A percentile compares a stretch with the other conserved stretches of the same genome.
Evolutionary conservation across 2,329 filamentous ascomycete genomes (phyloP).

Genomic region (Phyllosticta paracitricarpa): DNA sequence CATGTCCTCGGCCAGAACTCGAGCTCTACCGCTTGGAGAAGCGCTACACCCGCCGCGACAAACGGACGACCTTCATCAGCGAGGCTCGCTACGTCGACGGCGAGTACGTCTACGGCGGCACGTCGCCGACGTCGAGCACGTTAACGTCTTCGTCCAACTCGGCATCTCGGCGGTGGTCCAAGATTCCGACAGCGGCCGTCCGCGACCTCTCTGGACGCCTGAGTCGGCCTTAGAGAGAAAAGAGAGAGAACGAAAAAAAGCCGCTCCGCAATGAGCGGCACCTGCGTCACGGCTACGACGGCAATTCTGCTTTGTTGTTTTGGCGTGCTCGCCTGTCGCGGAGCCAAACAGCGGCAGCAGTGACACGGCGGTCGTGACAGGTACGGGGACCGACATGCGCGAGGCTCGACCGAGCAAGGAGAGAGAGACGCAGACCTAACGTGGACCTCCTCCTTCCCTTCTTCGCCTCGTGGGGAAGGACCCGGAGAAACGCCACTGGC

Average conservation of each 20-base stretch:
- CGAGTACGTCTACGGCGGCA: conserved; percentile 68
- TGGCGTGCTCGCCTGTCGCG: not conserved
- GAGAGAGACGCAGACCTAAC: not conserved
- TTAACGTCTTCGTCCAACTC: conserved; percentile 10
- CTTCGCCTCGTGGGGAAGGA: not conserved
- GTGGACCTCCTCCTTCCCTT: not conserved
- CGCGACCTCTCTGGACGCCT: conserved; percentile 17
- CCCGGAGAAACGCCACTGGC: not conserved
- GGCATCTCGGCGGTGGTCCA: conserved; percentile 24
- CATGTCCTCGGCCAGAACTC: conserved; percentile 42
- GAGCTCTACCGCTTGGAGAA: conserved; percentile 94
- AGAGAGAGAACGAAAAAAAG: not conserved
- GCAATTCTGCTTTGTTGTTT: not conserved
- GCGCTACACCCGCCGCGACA: conserved; percentile 83
- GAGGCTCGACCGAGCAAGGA: not conserved
- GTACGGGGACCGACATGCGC: not conserved
- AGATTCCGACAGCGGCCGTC: conserved; percentile 24
- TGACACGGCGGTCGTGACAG: not conserved
- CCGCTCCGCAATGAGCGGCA: not conserved
- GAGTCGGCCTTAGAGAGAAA: not conserved
- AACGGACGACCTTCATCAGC: conserved; percentile 80
- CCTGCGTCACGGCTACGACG: not conserved
- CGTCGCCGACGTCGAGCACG: conserved; percentile 23
- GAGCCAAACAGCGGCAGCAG: not conserved
- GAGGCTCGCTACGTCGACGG: conserved; percentile 90